phyloP scores from a whole-genome alignment of 352 stramenopile genomes.

The Pseudoperonospora humuli region DNA sequence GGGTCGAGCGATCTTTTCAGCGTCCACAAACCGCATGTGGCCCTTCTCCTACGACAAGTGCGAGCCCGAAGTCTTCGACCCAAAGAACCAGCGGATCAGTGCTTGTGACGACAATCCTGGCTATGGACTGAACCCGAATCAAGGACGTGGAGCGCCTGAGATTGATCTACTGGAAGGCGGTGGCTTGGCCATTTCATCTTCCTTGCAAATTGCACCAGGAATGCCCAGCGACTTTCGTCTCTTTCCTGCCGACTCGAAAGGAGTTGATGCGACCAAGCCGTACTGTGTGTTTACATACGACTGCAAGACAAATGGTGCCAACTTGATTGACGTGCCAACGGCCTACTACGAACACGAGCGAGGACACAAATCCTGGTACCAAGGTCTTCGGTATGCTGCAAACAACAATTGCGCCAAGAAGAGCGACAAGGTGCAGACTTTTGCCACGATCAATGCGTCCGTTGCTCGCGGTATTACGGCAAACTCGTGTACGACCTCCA shows the following conservation, averaged over 20 bases:
- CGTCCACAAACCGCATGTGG: constrained; percentile 92
- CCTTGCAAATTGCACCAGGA: constrained; percentile 80
- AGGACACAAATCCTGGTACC: constrained; percentile 48
- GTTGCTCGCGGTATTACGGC: constrained; percentile 36
- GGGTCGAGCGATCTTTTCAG: constrained; percentile 92
- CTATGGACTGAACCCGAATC: constrained; percentile 80
- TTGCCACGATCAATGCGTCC: constrained; percentile 32
- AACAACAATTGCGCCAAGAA: constrained; percentile 41
- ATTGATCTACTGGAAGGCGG: constrained; percentile 92
- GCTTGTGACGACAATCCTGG: constrained; percentile 88
- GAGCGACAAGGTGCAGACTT: constrained; percentile 30
- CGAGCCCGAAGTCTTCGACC: constrained; percentile 47
- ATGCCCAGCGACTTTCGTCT: constrained; percentile 55
- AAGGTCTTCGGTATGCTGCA: constrained; percentile 40
- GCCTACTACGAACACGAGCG: constrained; percentile 28
- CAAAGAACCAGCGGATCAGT: constrained; percentile 62
- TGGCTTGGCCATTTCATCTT: constrained; percentile 67
- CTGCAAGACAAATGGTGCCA: constrained; percentile 46
- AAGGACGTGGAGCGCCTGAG: constrained; percentile 86
- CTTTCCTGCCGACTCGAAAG: constrained; percentile 33
- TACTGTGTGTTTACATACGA: constrained; percentile 42
- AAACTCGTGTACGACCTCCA: constrained; percentile 36
- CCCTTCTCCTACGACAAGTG: constrained; percentile 93
- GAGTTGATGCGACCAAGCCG: constrained; percentile 12
- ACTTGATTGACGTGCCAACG: constrained; percentile 39